Base-by-base conservation (phyloP, 768 basidiomycete genomes). In the Lentinula lateritia region DNA sequence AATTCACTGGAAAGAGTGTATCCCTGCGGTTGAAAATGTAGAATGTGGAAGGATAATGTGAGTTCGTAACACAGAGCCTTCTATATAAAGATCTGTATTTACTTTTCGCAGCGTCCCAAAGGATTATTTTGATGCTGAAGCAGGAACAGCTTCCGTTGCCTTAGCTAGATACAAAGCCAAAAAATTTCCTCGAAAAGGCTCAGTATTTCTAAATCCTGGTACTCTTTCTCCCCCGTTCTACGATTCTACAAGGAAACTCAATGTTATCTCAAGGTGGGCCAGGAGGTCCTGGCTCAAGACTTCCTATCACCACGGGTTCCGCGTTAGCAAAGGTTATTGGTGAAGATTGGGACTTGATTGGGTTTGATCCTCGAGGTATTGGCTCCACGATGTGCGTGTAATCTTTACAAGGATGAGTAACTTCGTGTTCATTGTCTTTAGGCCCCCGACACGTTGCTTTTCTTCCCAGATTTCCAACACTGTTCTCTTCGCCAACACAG, bases 341-440 rank as follows among this genome's bases (percentile, higher is more conserved):
- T 5, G 61, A 67, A 13, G 66, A 70, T 13, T 72, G 66, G 64
- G 71, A 73, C 55, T 39, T 73, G 6, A 55, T 73, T 7, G 71
- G 71, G 3, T 73, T 72, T 41, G 72, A 73, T 58, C 71, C 70
- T 20, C 63, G 72, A 50, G 71, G 66, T 2, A 66, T 70, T 53
- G 67, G 67, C 38, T 28, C 61, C 7, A 70, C 69, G 1, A 63
- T 54, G 69, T 66, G 41, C 9, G 65, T 46, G 8, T 34, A 12
- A 18, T 18, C 32, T 5, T 13, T 34, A 6, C 18, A 3, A 13
- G 48, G 28, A 28, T 28, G 3, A 4, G 5, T 32, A 18, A 4
- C 23, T 1, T 43, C 13, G 15, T 45, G 4, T 41, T 20, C 18
- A 46, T 7, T 15, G 23, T 20, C 9, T n/a, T 10, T 13, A 70